phyloP scores from a whole-genome alignment of 2,329 filamentous ascomycete species.

The Botryotinia globosa region DNA sequence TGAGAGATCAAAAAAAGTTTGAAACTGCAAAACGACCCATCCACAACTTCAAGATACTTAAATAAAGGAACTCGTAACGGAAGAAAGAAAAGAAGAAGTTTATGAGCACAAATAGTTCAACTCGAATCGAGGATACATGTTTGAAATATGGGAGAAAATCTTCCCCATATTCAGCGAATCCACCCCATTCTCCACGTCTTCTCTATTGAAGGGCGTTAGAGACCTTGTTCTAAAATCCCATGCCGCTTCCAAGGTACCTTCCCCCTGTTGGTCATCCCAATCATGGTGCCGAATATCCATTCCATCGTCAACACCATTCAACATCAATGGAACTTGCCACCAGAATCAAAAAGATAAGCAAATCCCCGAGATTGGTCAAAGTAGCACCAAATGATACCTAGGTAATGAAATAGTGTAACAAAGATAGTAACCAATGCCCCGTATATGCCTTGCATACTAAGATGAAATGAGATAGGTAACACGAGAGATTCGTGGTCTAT shows the following conservation, averaged over 20 bases:
- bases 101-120: not conserved
- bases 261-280: not conserved
- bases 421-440: no score
- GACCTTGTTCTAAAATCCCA: not conserved
- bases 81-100: not conserved
- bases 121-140: not conserved
- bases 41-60: not conserved
- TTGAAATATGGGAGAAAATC: not conserved
- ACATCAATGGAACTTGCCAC: not conserved
- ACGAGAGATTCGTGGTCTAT: not conserved
- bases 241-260: not conserved
- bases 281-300: not conserved
- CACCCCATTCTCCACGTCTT: not conserved
- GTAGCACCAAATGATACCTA: not conserved
- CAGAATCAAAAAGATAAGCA: not conserved
- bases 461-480: not conserved
- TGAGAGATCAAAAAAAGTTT: not conserved
- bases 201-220: not conserved
- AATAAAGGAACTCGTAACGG: not conserved
- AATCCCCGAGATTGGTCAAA: not conserved
- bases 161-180: conserved; percentile 2
- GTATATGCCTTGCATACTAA: not conserved
- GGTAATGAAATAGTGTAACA: not conserved
- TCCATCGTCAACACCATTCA: not conserved
- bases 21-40: not conserved